Evolutionary conservation across 2,329 filamentous ascomycete species (phyloP), one percentile per base, ranked within the genome.

Genomic region (Colletotrichum plurivorum): DNA sequence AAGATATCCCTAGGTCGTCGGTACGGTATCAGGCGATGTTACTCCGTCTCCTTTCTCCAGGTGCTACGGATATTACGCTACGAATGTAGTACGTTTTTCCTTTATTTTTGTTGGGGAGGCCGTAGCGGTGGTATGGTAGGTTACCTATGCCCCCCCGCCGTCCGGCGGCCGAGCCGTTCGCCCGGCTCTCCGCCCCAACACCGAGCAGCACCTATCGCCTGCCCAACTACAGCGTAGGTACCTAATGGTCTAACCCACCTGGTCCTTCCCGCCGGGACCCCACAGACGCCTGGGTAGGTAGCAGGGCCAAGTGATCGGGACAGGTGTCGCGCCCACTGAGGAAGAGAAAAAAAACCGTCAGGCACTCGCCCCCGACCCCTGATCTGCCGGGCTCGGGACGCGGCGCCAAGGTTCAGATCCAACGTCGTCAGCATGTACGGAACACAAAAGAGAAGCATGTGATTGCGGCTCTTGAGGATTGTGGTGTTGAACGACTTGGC

Each of bases 171-270:
- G 62, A 60, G 66, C 62, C 66, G 62, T 69, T 69, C 55, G 62
- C 43, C 66, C 66, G 66, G 55, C 27, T 49, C 54, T 69, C 66
- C 66, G 62, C 66, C 66, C 66, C 66, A 69, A 69, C 41, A 43
- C 41, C 41, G 41, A 43, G 41, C 31, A 36, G 31, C 31, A 9
- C 8, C 8, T 9, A 36, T 25, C 31, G 8, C 31, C 8, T 36
- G 8, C 31, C 31, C 31, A 36, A 36, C 31, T 12, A 25, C 22
- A 25, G 22, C 5, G 22, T 10, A 36, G 10, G 31, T 8, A 8
- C 31, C 31, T 36, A 36, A 31, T 25, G 22, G 22, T 2, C 27
- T 10, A 31, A 36, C 31, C 31, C 7, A 36, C 31, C 31, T 36
- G 31, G 31, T 36, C 31, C 8, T 36, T 36, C 31, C 31, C 31